Conservation (phyloP, 2,329 filamentous ascomycete species). For the Colletotrichum navitas region DNA sequence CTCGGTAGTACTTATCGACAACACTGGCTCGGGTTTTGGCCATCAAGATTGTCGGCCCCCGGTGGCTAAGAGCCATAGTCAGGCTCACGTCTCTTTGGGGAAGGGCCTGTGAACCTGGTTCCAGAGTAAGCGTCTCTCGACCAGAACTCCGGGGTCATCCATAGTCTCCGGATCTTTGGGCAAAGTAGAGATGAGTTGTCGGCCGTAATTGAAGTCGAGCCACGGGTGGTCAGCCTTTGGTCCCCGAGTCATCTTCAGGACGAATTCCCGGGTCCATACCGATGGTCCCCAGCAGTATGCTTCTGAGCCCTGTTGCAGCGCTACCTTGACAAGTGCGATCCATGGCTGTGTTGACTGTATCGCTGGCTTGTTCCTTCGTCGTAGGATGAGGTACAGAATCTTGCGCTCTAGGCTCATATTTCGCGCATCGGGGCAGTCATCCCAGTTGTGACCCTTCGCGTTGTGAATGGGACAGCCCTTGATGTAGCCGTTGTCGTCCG, state of each 20-base stretch:
- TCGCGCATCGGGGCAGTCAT: not conserved
- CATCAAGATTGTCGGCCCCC: not conserved
- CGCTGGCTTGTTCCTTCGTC: conserved; percentile 9
- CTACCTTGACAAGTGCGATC: conserved; percentile 7
- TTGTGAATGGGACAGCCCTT: conserved; percentile 15
- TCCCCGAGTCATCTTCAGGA: not conserved
- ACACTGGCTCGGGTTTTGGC: no score
- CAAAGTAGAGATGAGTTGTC: not conserved
- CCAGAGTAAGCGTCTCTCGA: conserved; percentile 2
- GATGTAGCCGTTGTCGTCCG: conserved; percentile 11
- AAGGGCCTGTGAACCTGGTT: not conserved
- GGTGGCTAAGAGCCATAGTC: not conserved
- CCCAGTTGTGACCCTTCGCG: conserved; percentile 5
- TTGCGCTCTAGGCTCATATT: conserved; percentile 8
- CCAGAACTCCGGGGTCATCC: not conserved
- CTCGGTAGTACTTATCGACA: not conserved
- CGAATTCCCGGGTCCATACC: conserved; percentile 11
- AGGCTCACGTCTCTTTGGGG: not conserved
- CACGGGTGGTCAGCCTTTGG: not conserved
- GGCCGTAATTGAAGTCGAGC: conserved; percentile 4
- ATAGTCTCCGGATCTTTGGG: conserved; percentile 2
- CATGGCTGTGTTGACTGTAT: conserved; percentile 2
- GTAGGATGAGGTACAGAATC: not conserved
- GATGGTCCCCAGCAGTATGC: conserved; percentile 5
- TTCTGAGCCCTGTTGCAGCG: not conserved